Percentiles rank a stretch among this genome's conserved stretches.
Conservation (phyloP, 371 early-diverging fungal species). For the Apophysomyces trapeziformis region DNA sequence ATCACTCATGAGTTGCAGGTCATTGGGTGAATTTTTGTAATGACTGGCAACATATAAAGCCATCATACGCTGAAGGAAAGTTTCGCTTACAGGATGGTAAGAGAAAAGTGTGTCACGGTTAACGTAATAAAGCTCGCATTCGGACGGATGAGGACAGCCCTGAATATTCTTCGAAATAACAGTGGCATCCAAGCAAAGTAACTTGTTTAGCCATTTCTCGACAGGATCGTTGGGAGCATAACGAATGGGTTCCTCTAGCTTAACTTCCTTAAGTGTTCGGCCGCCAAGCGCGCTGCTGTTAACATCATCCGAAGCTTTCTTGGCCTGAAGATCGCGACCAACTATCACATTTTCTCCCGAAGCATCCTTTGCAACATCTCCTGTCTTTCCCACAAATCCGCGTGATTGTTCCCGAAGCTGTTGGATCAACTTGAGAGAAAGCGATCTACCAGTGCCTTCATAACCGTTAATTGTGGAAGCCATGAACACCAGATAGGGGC, state of each 20-base stretch:
- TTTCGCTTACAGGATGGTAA: conserved; percentile 95
- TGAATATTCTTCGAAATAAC: conserved; percentile 72
- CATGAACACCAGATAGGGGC: conserved; percentile 97
- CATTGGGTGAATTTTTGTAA: conserved; percentile 99
- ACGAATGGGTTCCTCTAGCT: conserved; percentile 95
- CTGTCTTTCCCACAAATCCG: conserved; percentile 68
- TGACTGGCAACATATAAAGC: conserved; percentile 97
- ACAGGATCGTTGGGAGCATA: conserved; percentile 93
- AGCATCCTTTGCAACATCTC: conserved; percentile 45
- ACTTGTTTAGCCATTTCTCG: conserved; percentile 96
- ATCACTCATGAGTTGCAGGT: conserved; percentile 97
- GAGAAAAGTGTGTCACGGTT: conserved; percentile 97
- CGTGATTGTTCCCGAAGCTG: conserved; percentile 91
- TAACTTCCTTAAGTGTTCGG: conserved; percentile 87
- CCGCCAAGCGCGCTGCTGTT: conserved; percentile 57
- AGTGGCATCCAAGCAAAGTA: conserved; percentile 93
- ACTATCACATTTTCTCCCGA: conserved; percentile 56
- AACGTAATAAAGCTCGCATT: conserved; percentile 95
- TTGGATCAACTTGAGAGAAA: conserved; percentile 95
- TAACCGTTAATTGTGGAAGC: conserved; percentile 99
- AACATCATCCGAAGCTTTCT: conserved; percentile 50
- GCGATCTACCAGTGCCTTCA: conserved; percentile 99
- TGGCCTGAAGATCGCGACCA: conserved; percentile 57
- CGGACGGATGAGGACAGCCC: conserved; percentile 93
- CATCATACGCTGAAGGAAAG: conserved; percentile 97